Evolutionary conservation across 495 filamentous ascomycete genomes (phyloP), one percentile per base, ranked within the genome.

Genomic region (Jackrogersella multiformis): DNA sequence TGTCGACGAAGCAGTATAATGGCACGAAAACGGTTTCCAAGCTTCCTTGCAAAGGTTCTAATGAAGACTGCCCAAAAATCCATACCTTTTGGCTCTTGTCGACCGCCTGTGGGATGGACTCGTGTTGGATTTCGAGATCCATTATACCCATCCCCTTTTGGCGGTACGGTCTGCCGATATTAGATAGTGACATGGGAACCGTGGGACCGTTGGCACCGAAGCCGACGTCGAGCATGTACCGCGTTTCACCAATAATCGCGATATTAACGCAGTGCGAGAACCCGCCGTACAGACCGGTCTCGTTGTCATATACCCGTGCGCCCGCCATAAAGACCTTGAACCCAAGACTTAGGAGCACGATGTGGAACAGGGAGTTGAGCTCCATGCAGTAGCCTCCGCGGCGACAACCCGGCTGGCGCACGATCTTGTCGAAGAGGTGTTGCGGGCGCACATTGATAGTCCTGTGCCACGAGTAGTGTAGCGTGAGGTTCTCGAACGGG

Each of bases 301-400:
- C 64, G 13, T 46, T 49, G 4, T n/a, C 35, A 9, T 64, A 76
- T 0, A 83, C 78, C 9, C 78, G 66, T 9, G 70, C 81, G 5
- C 81, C 82, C 0, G 68, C 70, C 26, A 64, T 82, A 64, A 85
- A 86, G 0, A 88, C 76, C 0, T 74, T 66, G 58, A 82, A 94
- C 0, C 89, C 91, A 2, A 93, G 71, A 13, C 79, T 85, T 18
- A 84, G 76, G 13, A 96, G 77, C 13, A 92, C 76, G 16, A 81
- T 81, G 36, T 84, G 82, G 42, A 93, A 91, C 48, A 93, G 85
- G 30, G 80, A 79, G 72, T 88, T 93, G 51, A 84, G 81, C 69
- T 94, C 91, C 82, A 94, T 89, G 77, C 90, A 94, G 67, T 93
- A 92, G 0, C 91, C 90, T 2, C 92, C 92, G 8, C 73, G 51